Conservation (phyloP, 306 rosid genomes). For the Cucumis cinereus region DNA sequence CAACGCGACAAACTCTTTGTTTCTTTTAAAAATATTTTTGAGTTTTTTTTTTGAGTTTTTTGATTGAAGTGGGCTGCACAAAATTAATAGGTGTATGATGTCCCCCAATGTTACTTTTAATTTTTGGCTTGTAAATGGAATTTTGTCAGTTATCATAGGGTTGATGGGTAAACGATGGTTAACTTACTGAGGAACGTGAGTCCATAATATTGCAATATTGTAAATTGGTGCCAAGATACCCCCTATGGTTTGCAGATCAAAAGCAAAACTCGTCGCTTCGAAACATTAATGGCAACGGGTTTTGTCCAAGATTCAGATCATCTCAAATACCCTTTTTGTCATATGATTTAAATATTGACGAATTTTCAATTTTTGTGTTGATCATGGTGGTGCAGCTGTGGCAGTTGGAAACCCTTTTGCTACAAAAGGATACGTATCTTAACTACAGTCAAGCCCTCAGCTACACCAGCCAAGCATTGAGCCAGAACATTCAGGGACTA, state of each 20-base stretch:
- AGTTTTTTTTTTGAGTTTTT: no score
- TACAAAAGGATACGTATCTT: slow-evolving; percentile 90
- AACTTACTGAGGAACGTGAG: background rate
- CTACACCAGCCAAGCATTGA: slow-evolving; percentile 95
- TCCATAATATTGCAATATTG: background rate
- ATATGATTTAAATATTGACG: slow-evolving; percentile 17
- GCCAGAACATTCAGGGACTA: slow-evolving; percentile 93
- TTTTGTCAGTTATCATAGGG: background rate
- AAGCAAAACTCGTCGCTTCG: background rate
- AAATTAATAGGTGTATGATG: no score
- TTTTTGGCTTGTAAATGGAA: background rate
- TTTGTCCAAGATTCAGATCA: slow-evolving; percentile 9
- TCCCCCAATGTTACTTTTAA: background rate
- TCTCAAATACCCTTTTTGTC: background rate
- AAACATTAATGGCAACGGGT: background rate
- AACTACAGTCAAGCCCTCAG: slow-evolving; percentile 97
- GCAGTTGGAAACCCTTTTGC: slow-evolving; percentile 91
- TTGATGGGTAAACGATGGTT: background rate
- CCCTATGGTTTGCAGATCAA: background rate
- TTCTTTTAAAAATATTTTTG: no score
- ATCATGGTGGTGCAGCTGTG: slow-evolving; percentile 46
- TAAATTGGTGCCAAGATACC: background rate
- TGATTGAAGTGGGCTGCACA: no score
- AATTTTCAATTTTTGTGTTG: slow-evolving; percentile 12
- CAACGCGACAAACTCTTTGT: no score